Conservation (phyloP, 768 basidiomycete genomes). For the Auricularia auricula-judae region DNA sequence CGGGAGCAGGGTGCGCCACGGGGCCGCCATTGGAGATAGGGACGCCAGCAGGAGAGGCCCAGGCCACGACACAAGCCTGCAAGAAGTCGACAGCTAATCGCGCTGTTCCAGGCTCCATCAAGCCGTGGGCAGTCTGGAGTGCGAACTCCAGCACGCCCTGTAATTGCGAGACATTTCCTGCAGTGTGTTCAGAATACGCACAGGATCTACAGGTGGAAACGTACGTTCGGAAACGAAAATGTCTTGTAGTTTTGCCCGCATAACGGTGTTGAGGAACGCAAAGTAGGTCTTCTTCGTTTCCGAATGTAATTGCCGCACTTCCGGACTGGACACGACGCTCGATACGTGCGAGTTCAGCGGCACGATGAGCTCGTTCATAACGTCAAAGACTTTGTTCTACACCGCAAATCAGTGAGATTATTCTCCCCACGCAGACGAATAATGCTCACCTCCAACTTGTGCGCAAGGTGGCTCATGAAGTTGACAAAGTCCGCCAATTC, state of each 20-base stretch:
- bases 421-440: slow-evolving; percentile 1
- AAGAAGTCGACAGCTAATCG: slow-evolving; percentile 37
- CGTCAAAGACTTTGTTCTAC: slow-evolving; percentile 75
- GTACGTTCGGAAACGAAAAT: slow-evolving; percentile 83
- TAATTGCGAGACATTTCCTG: slow-evolving; percentile 50
- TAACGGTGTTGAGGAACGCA: slow-evolving; percentile 65
- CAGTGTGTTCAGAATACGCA: slow-evolving; percentile 3
- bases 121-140: slow-evolving; percentile 59
- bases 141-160: slow-evolving; percentile 70
- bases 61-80: slow-evolving; percentile 9
- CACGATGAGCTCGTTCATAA: slow-evolving; percentile 81
- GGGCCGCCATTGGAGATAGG: slow-evolving; percentile 25
- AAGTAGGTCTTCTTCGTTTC: slow-evolving; percentile 89
- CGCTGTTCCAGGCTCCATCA: slow-evolving; percentile 65
- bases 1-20: slow-evolving; percentile 14
- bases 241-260: slow-evolving; percentile 68
- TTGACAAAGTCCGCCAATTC: slow-evolving; percentile 94
- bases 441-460: slow-evolving; percentile 68
- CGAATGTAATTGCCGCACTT: slow-evolving; percentile 65
- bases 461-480: slow-evolving; percentile 84
- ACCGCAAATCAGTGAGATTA: background rate
- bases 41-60: slow-evolving; percentile 17
- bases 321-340: slow-evolving; percentile 70
- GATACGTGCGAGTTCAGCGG: slow-evolving; percentile 80
- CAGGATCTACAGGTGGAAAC: slow-evolving; percentile 14